Base-by-base conservation (phyloP, 1,139 yeast genomes). In the Blastobotrys serpentis region DNA sequence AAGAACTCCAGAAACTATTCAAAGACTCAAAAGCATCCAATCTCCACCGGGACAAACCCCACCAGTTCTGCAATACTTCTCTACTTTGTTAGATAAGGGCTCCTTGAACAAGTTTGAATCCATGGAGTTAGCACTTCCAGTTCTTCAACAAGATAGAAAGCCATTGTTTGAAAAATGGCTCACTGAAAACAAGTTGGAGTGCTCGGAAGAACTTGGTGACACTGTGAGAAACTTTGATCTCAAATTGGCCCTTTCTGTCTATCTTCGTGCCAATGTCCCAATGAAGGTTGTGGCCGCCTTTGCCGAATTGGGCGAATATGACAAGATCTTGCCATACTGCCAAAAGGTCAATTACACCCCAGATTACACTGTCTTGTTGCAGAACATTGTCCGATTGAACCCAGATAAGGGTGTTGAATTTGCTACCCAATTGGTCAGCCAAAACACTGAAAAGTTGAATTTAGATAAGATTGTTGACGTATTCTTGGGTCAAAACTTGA, bases 381-480 rank as follows among this genome's bases (percentile, higher is more conserved):
- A 95, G 67, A 87, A 88, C 69, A 80, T 94, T 64, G 83, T 92
- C 44, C 82, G 97, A 68, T 82, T 86, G 42, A 89, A 86, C 65
- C 97, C 98, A n/a, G 99, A 94, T 63, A 88, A 88, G 69, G 98
- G 97, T 23, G 87, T 96, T 48, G 98, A 92, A 69, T 92, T 94
- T 73, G 98, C 98, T 11, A 84, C 90, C 40, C 86, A 89, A 56
- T 77, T 94, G 53, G 79, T 88, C 56, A 77, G 81, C 58, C 74
- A 79, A 46, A 73, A 82, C 38, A 74, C 79, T 44, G 72, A 76
- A n/a, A 78, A 81, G 56, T 72, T 90, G 57, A 88, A 90, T 59
- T 75, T 88, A 56, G 97, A 90, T 72, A 83, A 83, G 58, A 77
- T 88, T 61, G 94, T 96, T 41, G 98, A 94, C 66, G 84, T 92